A percentile compares a stretch with the other conserved stretches of the same genome.
These are phyloP conservation scores for Entonaema liquescens DNA, from an alignment of 495 filamentous ascomycete genomes.

Conservation along the genomic window DNA sequence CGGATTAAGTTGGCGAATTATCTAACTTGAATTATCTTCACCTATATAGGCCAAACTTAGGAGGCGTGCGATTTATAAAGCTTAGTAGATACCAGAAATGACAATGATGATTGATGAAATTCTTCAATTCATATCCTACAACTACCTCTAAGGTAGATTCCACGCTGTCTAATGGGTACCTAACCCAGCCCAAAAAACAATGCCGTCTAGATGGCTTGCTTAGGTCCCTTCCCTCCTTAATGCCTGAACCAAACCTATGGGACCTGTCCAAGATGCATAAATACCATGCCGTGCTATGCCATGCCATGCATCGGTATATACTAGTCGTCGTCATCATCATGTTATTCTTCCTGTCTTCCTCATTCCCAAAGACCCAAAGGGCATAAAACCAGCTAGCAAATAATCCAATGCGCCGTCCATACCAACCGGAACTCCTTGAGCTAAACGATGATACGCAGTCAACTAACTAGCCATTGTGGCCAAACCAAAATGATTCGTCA, in stretches of 20 bases:
- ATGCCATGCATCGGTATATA: slow-evolving; percentile 13
- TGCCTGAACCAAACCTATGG: no score
- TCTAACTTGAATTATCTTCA: neutral
- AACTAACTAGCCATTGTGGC: neutral
- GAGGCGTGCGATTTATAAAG: neutral
- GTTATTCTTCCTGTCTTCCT: neutral
- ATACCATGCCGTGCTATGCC: slow-evolving; percentile 21
- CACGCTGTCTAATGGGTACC: neutral
- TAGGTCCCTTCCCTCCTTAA: no score
- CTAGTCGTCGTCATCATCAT: neutral
- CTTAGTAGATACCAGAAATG: neutral
- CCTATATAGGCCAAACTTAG: neutral
- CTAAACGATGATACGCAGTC: neutral
- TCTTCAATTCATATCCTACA: neutral
- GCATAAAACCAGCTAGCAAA: neutral
- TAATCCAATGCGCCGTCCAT: neutral
- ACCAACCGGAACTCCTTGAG: neutral
- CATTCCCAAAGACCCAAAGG: neutral
- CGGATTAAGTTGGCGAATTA: slow-evolving; percentile 43
- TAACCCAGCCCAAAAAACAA: no score
- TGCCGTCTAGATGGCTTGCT: no score
- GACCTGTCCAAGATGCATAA: no score
- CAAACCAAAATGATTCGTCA: neutral
- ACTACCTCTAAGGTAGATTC: no score
- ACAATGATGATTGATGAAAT: neutral